A percentile compares a stretch with the other conserved stretches of the same genome.
Evolutionary conservation across 305 asterid genomes (phyloP).

Genomic region (Fraxinus greggii): DNA sequence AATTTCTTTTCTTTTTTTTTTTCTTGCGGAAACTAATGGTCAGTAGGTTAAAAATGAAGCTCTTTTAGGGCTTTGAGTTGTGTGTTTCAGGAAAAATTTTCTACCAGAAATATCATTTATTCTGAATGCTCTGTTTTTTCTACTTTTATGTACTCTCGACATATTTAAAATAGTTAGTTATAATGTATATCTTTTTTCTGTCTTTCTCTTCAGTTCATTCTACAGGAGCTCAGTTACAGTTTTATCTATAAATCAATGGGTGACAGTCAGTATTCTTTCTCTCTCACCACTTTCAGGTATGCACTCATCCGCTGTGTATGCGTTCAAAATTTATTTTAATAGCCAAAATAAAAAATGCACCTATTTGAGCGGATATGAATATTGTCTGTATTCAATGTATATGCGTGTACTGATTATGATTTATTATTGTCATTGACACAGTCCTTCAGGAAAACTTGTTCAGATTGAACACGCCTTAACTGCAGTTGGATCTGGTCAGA

Average conservation of each 20-base stretch:
- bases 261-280: constrained; percentile 95
- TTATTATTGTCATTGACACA: constrained; percentile 26
- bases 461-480: constrained; percentile 97
- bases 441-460: constrained; percentile 97
- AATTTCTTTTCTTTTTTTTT: neutral
- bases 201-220: constrained; percentile 1
- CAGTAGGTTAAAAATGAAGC: neutral
- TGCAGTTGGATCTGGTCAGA: constrained; percentile 96
- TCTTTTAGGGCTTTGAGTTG: neutral
- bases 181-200: neutral
- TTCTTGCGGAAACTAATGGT: neutral
- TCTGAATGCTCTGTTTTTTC: neutral
- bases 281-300: constrained; percentile 97
- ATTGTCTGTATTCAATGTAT: neutral
- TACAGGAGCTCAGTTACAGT: constrained; percentile 19
- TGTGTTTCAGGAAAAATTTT: neutral
- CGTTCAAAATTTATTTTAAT: constrained; percentile 15
- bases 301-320: neutral
- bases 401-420: neutral
- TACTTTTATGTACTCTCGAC: neutral
- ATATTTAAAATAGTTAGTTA: neutral
- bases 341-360: neutral
- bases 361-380: neutral
- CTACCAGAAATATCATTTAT: neutral
- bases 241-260: constrained; percentile 52